Evolutionary conservation across 2,329 filamentous ascomycete species (phyloP), one percentile per base, ranked within the genome.

Genomic region (Microdochium trichocladiopsis): DNA sequence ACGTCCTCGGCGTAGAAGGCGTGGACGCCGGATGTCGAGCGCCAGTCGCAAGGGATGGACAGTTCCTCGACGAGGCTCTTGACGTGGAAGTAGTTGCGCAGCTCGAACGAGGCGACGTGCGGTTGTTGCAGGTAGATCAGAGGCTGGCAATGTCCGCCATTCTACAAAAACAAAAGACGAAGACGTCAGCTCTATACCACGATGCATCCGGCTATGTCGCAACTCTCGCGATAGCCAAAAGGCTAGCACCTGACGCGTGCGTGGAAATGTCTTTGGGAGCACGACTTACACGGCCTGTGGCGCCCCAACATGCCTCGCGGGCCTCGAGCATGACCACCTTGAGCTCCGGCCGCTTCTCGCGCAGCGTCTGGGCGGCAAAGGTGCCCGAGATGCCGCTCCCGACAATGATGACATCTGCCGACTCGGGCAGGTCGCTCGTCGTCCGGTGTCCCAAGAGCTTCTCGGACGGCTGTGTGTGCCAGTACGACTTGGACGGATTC

Each of bases 371-470:
- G 3, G 86, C 86, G 1, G 83, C 85, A 66, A 86, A 88, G 1
- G 83, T 72, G n/a, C 88, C 88, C 2, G 87, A 87, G 59, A 93
- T 88, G 23, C 88, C 88, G 61, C 82, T 88, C 37, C 88, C 88
- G 4, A 93, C 74, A 23, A 93, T 76, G 4, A 90, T 79, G 3
- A 89, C 76, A 65, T 90, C 87, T 0, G 84, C 83, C 47, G 73
- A 69, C 2, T 67, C 60, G 1, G 88, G 88, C 22, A 92, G 71
- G 6, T 80, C 69, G 1, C 72, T 61, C 0, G 88, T 91, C 0
- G 86, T 85, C 16, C 81, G 78, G 61, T 90, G 84, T n/a, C 83
- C 83, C 0, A 83, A 68, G 4, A 93, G 76, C 53, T 76, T 74
- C 50, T 76, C 62, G 3, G 85, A 88, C 0, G 86, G 86, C 54